A percentile compares a stretch with the other conserved stretches of the same genome.
These are phyloP conservation scores for Coemansia sp. DNA, from an alignment of 192 early-diverging fungal genomes.

Conservation along the genomic window DNA sequence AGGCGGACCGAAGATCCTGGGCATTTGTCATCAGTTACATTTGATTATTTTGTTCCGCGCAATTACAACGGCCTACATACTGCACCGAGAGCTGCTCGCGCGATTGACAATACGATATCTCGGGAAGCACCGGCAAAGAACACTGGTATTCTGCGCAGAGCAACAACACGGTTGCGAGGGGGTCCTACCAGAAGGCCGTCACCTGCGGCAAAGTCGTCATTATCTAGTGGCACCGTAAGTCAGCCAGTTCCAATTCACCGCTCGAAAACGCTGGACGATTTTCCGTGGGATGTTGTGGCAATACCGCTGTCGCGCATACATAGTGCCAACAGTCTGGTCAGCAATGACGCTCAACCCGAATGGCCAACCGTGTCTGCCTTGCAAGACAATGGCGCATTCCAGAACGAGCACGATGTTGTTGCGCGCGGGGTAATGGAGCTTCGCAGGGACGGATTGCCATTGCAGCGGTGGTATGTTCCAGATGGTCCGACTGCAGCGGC, in stretches of 20 bases:
- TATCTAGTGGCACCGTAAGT: neutral
- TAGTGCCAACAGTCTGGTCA: neutral
- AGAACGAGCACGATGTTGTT: conserved; percentile 4
- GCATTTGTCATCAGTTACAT: neutral
- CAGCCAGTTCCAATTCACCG: conserved; percentile 17
- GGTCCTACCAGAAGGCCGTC: neutral
- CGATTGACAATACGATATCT: neutral
- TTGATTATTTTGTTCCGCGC: neutral
- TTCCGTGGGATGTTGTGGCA: conserved; percentile 38
- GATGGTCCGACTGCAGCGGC: conserved; percentile 6
- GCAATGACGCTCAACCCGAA: neutral
- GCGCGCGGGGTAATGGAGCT: conserved; percentile 29
- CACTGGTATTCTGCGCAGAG: neutral
- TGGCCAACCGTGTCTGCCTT: neutral
- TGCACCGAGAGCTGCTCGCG: neutral
- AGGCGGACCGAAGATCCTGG: neutral
- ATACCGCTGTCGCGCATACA: conserved; percentile 17
- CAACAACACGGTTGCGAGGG: neutral
- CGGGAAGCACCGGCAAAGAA: neutral
- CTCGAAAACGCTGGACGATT: conserved; percentile 25
- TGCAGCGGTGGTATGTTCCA: conserved; percentile 41
- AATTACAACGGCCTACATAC: neutral
- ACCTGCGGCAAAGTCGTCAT: neutral
- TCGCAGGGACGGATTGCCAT: conserved; percentile 41
- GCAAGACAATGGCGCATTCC: neutral